Conservation (phyloP, 495 filamentous ascomycete species). For the Neurospora sp. region DNA sequence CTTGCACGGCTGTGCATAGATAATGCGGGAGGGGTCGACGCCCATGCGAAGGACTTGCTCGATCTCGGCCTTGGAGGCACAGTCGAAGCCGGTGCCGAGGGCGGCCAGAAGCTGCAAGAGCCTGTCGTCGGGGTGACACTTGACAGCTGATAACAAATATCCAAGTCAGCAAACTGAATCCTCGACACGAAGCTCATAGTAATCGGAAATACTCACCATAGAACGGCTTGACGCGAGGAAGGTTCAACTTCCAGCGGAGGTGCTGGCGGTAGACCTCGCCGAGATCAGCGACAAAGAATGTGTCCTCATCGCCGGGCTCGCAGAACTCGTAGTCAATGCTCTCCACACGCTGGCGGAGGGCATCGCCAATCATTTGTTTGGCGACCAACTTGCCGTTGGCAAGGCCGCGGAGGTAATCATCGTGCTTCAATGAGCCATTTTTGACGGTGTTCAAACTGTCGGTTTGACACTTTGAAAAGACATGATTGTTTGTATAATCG, state of each 20-base stretch:
- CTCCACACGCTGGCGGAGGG: constrained; percentile 71
- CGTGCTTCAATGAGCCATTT: constrained; percentile 25
- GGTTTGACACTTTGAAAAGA: constrained; percentile 17
- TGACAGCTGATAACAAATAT: constrained; percentile 58
- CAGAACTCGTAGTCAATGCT: constrained; percentile 76
- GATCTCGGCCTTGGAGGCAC: constrained; percentile 94
- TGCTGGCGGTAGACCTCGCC: constrained; percentile 99
- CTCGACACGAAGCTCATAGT: neutral
- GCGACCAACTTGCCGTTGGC: constrained; percentile 20
- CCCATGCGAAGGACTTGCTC: constrained; percentile 78
- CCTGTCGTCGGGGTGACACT: constrained; percentile 92
- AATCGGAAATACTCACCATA: constrained; percentile 60
- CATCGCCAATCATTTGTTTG: constrained; percentile 60
- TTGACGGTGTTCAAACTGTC: constrained; percentile 22
- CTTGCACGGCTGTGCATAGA: constrained; percentile 99
- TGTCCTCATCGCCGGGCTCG: constrained; percentile 84
- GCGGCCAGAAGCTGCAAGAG: constrained; percentile 78
- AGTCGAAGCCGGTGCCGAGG: constrained; percentile 94
- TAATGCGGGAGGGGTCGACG: constrained; percentile 84
- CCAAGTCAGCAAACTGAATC: constrained; percentile 1
- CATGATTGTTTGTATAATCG: constrained; percentile 34
- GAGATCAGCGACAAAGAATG: constrained; percentile 96
- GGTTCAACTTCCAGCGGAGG: constrained; percentile 91
- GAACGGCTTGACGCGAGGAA: constrained; percentile 88
- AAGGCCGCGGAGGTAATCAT: constrained; percentile 13